phyloP scores from a whole-genome alignment of 1,284 basidiomycete genomes.

The Fomitopsis betulina region DNA sequence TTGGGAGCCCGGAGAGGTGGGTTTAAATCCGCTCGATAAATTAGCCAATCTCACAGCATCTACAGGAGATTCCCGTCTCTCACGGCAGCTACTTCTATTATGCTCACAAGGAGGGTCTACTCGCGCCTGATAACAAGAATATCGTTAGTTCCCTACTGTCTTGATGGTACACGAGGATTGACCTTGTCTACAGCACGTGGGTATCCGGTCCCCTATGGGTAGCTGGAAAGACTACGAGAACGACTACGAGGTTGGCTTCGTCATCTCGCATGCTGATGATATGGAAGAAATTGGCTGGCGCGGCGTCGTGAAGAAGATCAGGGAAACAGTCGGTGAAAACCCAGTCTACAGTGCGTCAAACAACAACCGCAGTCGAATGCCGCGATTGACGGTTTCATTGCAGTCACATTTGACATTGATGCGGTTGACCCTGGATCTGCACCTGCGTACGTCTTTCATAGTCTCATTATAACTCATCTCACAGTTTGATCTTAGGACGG shows the following conservation, averaged over 20 bases:
- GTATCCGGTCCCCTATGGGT: constrained; percentile 27
- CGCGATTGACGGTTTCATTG: constrained; percentile 5
- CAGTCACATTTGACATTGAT: constrained; percentile 31
- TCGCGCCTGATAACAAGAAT: constrained; percentile 32
- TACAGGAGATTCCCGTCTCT: constrained; percentile 27
- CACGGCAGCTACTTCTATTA: constrained; percentile 40
- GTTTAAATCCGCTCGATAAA: not conserved
- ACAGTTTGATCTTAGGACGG: constrained; percentile 23
- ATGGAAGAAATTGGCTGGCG: constrained; percentile 31
- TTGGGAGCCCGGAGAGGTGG: constrained; percentile 28
- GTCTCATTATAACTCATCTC: not conserved
- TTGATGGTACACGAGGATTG: not conserved
- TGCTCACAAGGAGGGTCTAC: constrained; percentile 33
- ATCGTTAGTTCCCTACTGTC: constrained; percentile 24
- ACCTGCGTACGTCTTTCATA: constrained; percentile 28
- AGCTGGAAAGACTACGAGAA: constrained; percentile 30
- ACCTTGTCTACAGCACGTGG: constrained; percentile 24
- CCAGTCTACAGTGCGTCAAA: constrained; percentile 31
- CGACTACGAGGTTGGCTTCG: constrained; percentile 28
- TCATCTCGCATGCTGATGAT: constrained; percentile 30
- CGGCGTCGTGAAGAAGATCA: constrained; percentile 30
- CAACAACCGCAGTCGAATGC: not conserved
- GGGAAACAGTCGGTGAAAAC: constrained; percentile 30
- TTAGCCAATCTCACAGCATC: not conserved
- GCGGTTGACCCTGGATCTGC: constrained; percentile 35